Conservation (phyloP, 2,329 filamentous ascomycete genomes). For the Mariannaea elegans region DNA sequence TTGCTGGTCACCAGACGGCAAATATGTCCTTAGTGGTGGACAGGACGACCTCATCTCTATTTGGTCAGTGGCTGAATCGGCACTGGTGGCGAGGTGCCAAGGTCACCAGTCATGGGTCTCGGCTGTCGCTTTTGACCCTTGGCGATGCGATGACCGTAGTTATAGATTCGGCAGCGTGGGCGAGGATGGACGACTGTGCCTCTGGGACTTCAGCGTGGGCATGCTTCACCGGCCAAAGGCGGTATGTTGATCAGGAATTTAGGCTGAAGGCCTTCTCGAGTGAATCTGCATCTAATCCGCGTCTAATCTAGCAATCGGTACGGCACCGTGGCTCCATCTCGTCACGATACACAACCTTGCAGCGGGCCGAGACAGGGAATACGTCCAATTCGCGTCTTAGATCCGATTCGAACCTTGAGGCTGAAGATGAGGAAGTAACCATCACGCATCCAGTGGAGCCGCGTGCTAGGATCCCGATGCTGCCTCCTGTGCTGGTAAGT, state of each 20-base stretch:
- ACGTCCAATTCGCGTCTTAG: slow-evolving; percentile 67
- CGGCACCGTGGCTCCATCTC: slow-evolving; percentile 62
- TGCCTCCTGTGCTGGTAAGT: slow-evolving; percentile 89
- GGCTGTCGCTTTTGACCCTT: slow-evolving; percentile 92
- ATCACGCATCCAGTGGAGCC: slow-evolving; percentile 85
- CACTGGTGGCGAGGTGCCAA: slow-evolving; percentile 89
- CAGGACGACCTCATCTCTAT: slow-evolving; percentile 97
- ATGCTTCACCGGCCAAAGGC: slow-evolving; percentile 94
- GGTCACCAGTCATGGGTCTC: slow-evolving; percentile 97
- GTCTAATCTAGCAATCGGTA: slow-evolving; percentile 31
- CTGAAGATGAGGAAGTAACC: slow-evolving; percentile 63
- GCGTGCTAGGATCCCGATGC: slow-evolving; percentile 81
- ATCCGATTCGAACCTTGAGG: slow-evolving; percentile 74
- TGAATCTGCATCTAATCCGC: slow-evolving; percentile 24
- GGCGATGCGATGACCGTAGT: slow-evolving; percentile 94
- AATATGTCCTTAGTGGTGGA: slow-evolving; percentile 93
- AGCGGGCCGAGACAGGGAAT: slow-evolving; percentile 70
- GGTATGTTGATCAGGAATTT: slow-evolving; percentile 58
- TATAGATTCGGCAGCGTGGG: slow-evolving; percentile 97
- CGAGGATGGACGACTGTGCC: slow-evolving; percentile 86
- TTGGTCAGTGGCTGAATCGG: slow-evolving; percentile 86
- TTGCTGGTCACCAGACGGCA: slow-evolving; percentile 96
- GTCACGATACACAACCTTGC: slow-evolving; percentile 57
- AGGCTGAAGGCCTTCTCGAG: not conserved
- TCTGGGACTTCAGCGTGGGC: slow-evolving; percentile 98